These are phyloP conservation scores for Plasmodium vivax DNA, from an alignment of 169 alveolate species.

Conservation along the genomic window DNA sequence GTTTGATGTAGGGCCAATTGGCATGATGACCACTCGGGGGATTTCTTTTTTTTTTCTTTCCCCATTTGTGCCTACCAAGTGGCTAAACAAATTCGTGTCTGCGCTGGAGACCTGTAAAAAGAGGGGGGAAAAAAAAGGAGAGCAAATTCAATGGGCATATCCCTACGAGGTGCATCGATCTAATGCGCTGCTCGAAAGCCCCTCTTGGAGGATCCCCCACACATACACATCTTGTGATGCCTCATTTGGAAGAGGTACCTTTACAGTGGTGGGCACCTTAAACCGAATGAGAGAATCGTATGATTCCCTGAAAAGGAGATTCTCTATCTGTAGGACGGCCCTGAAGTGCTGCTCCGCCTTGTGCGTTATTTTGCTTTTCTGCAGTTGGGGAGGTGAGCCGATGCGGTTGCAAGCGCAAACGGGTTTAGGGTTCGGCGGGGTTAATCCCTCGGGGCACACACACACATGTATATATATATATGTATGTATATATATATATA, in stretches of 20 bases:
- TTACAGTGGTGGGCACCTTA: conserved; percentile 22
- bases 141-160: not conserved
- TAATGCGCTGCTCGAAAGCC: not conserved
- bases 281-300: conserved; percentile 36
- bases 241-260: not conserved
- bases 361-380: conserved; percentile 67
- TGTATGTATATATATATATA: too few relatives aligned
- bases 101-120: conserved; percentile 38
- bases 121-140: not conserved
- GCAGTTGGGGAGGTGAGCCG: not conserved
- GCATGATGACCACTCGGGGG: not conserved
- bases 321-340: conserved; percentile 42
- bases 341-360: conserved; percentile 13
- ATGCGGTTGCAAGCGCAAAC: too few relatives aligned
- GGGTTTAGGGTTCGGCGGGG: too few relatives aligned
- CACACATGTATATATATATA: too few relatives aligned
- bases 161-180: not conserved
- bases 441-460: too few relatives aligned
- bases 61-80: not conserved
- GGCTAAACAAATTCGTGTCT: conserved; percentile 44
- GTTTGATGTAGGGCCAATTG: not conserved
- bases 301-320: conserved; percentile 41
- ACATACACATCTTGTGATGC: not conserved
- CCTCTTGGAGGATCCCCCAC: not conserved
- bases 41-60: not conserved